Evolutionary conservation across 352 stramenopile genomes (phyloP), one percentile per base, ranked within the genome.

Genomic region (Phytophthora europaea): DNA sequence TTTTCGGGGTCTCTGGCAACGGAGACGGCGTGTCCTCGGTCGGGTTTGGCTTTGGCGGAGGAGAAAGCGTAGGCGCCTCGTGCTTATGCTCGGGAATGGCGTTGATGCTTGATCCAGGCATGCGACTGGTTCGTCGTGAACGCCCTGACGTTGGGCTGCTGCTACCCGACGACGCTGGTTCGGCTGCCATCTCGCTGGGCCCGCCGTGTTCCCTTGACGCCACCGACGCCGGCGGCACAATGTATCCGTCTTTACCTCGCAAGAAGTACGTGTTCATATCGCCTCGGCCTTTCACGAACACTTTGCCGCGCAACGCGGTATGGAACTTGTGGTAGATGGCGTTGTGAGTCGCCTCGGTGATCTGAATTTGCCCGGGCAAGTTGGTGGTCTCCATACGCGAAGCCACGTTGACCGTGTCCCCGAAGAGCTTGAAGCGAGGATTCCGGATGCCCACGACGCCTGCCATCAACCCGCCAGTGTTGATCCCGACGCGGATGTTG

Each of bases 221-320:
- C 0, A 63, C 33, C 10, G 71, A 75, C 0, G 83, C 82, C n/a
- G 82, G 83, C 4, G 85, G 79, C 10, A 94, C 72, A 33, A 89
- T 77, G 61, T 87, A 92, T 34, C 76, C 81, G 31, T 84, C 82
- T 18, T 89, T 88, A 7, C 85, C 85, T 40, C 82, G 57, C 22
- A 97, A 61, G 63, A 93, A 96, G 67, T 91, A 97, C 16, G 89
- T 95, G 67, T 90, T 81, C 91, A 97, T 94, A 0, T 94, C 86
- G 9, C 89, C 89, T 51, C 88, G 75, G 31, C 89, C 91, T 67
- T 96, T 94, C 54, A 95, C 87, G 60, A 91, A 89, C 6, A 96
- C 85, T 71, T 90, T 94, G 61, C 89, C 88, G 20, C 90, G 77
- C 31, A 89, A 66, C 22, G 87, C 79, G 9, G 88, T 93, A 61